Evolutionary conservation across 108 stramenopile species (phyloP), one percentile per base, ranked within the genome.

Genomic region (Nannochloropsis salina): DNA sequence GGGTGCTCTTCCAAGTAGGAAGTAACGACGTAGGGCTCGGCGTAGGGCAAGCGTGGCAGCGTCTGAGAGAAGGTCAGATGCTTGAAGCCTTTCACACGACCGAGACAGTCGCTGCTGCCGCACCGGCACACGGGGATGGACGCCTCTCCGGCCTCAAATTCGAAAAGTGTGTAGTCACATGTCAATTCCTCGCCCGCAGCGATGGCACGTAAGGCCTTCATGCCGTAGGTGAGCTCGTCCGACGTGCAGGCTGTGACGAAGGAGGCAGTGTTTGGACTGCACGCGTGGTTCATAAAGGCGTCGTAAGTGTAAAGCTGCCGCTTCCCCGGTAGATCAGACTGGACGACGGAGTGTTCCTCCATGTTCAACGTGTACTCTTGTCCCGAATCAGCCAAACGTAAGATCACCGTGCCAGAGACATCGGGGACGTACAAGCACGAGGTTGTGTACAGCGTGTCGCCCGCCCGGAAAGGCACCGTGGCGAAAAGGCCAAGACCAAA

Each of bases 271-370:
- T 82, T 82, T 15, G 82, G 82, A 21, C 21, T 21, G 8, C 82
- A 82, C 9, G 8, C 44, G 21, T 82, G 82, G 21, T 82, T 82
- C 82, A 82, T 82, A 82, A 82, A 82, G 20, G 82, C 82, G 44
- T 82, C 82, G 44, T 44, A 82, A 15, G 82, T 82, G 21, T 44
- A 82, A 5, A 45, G 44, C 82, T 82, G 82, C 82, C 82, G 42
- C 82, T 82, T 82, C 20, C 61, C 6, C 61, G 61, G 61, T 74
- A 74, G 61, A n/a, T 74, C 61, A 6, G 61, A 74, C n/a, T 74
- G 61, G 8, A 74, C 61, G 6, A 74, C 61, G 20, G 61, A 74
- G 61, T 74, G 61, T n/a, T 74, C 61, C n/a, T 74, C 20, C 61
- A 74, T 74, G 61, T 74, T n/a, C 20, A 74, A n/a, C 3, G n/a